These are phyloP conservation scores for Pestalotiopsis sp. DNA, from an alignment of 2,329 filamentous ascomycete genomes.

Conservation along the genomic window DNA sequence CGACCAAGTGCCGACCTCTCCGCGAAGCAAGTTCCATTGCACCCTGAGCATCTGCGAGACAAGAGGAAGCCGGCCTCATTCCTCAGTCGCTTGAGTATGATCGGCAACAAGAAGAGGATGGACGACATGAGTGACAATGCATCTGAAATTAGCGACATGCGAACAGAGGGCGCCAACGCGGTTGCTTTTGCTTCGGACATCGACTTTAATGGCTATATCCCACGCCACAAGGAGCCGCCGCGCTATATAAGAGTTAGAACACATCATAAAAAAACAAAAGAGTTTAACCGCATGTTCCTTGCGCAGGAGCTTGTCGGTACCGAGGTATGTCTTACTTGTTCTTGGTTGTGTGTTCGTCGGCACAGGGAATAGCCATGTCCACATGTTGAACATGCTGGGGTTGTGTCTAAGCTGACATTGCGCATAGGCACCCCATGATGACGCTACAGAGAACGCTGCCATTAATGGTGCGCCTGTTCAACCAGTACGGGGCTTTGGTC, in stretches of 20 bases:
- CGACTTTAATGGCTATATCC: slow-evolving; percentile 75
- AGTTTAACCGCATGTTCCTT: slow-evolving; percentile 87
- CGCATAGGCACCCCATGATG: slow-evolving; percentile 13
- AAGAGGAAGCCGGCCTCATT: slow-evolving; percentile 88
- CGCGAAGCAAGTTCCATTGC: slow-evolving; percentile 34
- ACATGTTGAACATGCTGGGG: too few species aligned
- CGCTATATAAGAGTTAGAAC: slow-evolving; percentile 86
- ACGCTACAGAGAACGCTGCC: slow-evolving; percentile 21
- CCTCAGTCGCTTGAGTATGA: slow-evolving; percentile 78
- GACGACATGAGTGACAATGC: slow-evolving; percentile 63
- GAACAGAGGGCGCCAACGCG: slow-evolving; percentile 81
- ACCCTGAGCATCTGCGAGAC: slow-evolving; percentile 53
- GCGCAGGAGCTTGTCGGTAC: slow-evolving; percentile 84
- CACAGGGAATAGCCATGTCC: too few species aligned
- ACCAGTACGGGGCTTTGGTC: slow-evolving; percentile 24
- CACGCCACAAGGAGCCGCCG: slow-evolving; percentile 84
- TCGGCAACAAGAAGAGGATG: slow-evolving; percentile 75
- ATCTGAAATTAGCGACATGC: slow-evolving; percentile 67
- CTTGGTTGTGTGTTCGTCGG: too few species aligned
- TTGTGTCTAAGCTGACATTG: neutral
- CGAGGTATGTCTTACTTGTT: slow-evolving; percentile 19
- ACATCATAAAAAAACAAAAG: slow-evolving; percentile 77
- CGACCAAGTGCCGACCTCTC: slow-evolving; percentile 45
- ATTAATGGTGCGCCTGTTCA: slow-evolving; percentile 16
- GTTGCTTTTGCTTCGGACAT: slow-evolving; percentile 79